These are phyloP conservation scores for Passalora sequoiae DNA, from an alignment of 2,329 filamentous ascomycete species.

Conservation along the genomic window DNA sequence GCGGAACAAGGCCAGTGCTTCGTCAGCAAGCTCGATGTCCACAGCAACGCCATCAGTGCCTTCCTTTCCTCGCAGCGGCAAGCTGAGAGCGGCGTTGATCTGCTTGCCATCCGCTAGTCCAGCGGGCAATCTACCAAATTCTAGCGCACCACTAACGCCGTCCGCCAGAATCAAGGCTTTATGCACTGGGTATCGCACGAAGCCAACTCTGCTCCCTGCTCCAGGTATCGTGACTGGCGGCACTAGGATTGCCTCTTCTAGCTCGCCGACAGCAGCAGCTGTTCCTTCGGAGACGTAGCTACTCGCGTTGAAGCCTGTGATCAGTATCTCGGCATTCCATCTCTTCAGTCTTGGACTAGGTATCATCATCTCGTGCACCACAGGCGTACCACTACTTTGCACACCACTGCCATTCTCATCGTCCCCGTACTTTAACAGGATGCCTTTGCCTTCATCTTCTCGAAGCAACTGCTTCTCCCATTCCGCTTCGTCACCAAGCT, in stretches of 20 bases:
- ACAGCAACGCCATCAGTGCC: constrained; percentile 40
- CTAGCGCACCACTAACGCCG: constrained; percentile 63
- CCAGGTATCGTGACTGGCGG: constrained; percentile 65
- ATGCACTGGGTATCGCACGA: constrained; percentile 77
- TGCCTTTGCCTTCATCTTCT: constrained; percentile 33
- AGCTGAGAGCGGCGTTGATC: constrained; percentile 54
- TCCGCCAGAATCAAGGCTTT: constrained; percentile 69
- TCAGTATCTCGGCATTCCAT: constrained; percentile 60
- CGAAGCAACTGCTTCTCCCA: constrained; percentile 43
- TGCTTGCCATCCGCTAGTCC: constrained; percentile 34
- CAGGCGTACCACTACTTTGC: constrained; percentile 41
- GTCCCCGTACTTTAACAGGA: constrained; percentile 50
- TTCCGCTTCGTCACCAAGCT: constrained; percentile 36
- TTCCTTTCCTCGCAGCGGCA: constrained; percentile 38
- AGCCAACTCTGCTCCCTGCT: constrained; percentile 58
- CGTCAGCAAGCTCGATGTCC: constrained; percentile 57
- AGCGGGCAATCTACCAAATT: constrained; percentile 41
- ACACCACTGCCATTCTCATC: constrained; percentile 46
- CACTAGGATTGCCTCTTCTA: constrained; percentile 66
- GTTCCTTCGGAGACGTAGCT: constrained; percentile 22
- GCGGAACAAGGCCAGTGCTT: constrained; percentile 51
- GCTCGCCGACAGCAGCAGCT: constrained; percentile 33
- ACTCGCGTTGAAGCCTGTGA: constrained; percentile 49
- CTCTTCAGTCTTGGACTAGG: constrained; percentile 59
- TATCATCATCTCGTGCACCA: constrained; percentile 58